These are phyloP conservation scores for Neonectria coccinea DNA, from an alignment of 2,329 filamentous ascomycete genomes.

Conservation along the genomic window DNA sequence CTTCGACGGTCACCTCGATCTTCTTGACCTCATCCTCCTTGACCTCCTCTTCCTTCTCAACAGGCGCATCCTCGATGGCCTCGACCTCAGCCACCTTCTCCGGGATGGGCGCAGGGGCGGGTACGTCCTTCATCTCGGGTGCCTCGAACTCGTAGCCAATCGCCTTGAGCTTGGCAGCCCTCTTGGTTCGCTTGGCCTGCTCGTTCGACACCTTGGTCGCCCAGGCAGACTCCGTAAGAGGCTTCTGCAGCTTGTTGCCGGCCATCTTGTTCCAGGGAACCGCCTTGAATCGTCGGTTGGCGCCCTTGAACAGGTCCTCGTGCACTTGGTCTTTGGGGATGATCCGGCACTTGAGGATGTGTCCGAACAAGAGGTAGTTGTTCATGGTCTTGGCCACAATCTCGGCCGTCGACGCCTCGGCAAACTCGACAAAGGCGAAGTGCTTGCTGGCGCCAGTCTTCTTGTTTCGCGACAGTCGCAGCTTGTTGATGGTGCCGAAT, in stretches of 20 bases:
- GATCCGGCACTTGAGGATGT: conserved; percentile 88
- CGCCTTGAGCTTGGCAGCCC: conserved; percentile 80
- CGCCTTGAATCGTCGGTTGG: conserved; percentile 88
- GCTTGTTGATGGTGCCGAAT: conserved; percentile 82
- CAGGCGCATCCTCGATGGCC: conserved; percentile 53
- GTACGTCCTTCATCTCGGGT: conserved; percentile 73
- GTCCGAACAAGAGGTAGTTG: conserved; percentile 95
- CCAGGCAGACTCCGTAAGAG: conserved; percentile 82
- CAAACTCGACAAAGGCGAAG: conserved; percentile 94
- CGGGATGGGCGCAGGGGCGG: conserved; percentile 55
- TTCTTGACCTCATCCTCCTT: conserved; percentile 37
- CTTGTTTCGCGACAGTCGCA: conserved; percentile 91
- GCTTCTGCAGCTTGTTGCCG: conserved; percentile 78
- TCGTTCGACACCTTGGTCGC: conserved; percentile 79
- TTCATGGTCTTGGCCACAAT: conserved; percentile 97
- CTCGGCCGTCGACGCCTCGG: conserved; percentile 79
- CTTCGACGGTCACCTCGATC: conserved; percentile 13
- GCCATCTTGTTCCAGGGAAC: conserved; percentile 90
- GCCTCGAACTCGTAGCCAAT: conserved; percentile 87
- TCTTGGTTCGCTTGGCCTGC: conserved; percentile 74
- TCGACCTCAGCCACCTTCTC: conserved; percentile 49
- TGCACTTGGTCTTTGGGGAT: conserved; percentile 83
- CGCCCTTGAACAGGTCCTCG: conserved; percentile 86
- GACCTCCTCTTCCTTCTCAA: conserved; percentile 48
- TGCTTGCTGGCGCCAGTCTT: conserved; percentile 92